Evolutionary conservation across 2,329 filamentous ascomycete genomes (phyloP).

Genomic region (Fusarium camptoceras): DNA sequence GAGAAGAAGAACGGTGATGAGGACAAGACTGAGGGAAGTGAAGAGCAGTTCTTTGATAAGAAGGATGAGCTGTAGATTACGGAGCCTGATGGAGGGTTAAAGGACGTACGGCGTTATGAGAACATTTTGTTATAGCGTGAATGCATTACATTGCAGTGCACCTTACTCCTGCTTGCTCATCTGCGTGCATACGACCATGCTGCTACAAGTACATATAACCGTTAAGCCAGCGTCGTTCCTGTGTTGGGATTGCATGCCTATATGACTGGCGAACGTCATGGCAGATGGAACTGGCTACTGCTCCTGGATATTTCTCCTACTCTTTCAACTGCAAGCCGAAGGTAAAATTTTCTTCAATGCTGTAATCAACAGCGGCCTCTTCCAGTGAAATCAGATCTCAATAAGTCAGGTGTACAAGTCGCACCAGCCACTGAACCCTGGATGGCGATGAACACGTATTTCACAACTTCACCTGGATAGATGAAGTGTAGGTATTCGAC

Average conservation of each 20-base stretch:
- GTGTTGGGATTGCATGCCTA: background rate
- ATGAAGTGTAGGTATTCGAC: background rate
- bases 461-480: background rate
- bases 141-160: background rate
- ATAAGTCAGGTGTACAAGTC: too few relatives aligned
- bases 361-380: too few relatives aligned
- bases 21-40: conserved; percentile 23
- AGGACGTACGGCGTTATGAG: conserved; percentile 28
- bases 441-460: too few relatives aligned
- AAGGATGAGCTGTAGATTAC: conserved; percentile 51
- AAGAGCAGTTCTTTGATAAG: conserved; percentile 32
- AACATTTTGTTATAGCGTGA: conserved; percentile 3
- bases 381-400: too few relatives aligned
- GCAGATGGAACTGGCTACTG: background rate
- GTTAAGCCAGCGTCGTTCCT: background rate
- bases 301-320: background rate
- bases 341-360: too few relatives aligned
- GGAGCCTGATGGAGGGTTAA: conserved; percentile 59
- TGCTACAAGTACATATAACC: background rate
- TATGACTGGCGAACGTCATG: background rate
- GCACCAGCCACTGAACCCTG: conserved; percentile 42
- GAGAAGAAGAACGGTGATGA: conserved; percentile 39
- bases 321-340: too few relatives aligned
- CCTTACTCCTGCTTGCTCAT: background rate
- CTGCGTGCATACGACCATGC: background rate